A percentile compares a stretch with the other conserved stretches of the same genome.
Conservation (phyloP, 352 stramenopile genomes). For the Pythium myriotylum region DNA sequence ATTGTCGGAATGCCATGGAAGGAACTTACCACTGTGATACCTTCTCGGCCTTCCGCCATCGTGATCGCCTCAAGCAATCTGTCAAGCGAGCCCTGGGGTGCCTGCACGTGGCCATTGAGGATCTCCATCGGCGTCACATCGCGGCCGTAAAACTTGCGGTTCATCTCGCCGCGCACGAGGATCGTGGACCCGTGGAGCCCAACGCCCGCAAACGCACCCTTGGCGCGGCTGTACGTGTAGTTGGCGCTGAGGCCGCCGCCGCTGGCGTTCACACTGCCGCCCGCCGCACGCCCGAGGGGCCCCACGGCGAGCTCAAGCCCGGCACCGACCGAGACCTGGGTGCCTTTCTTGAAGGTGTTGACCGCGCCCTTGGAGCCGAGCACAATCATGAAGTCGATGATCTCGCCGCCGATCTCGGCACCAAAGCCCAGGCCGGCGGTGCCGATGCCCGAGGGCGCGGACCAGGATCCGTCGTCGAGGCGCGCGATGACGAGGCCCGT, state of each 20-base stretch:
- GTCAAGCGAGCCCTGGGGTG: constrained; percentile 31
- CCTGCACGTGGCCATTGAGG: constrained; percentile 70
- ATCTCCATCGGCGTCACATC: constrained; percentile 85
- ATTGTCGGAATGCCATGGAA: not conserved
- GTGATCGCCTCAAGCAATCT: constrained; percentile 21
- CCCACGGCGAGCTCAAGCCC: constrained; percentile 78
- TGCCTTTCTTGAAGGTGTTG: constrained; percentile 84
- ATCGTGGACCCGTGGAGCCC: constrained; percentile 85
- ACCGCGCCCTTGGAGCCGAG: constrained; percentile 71
- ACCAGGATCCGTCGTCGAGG: constrained; percentile 85
- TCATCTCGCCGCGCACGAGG: constrained; percentile 84
- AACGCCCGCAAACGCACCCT: constrained; percentile 78
- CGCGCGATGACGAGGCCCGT: constrained; percentile 81
- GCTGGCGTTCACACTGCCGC: constrained; percentile 77
- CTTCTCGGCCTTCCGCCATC: constrained; percentile 37
- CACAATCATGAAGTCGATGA: constrained; percentile 91
- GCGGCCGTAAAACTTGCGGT: constrained; percentile 81
- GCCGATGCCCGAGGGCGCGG: constrained; percentile 79
- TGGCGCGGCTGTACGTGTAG: constrained; percentile 87
- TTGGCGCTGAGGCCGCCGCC: constrained; percentile 78
- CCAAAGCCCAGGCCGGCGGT: constrained; percentile 82
- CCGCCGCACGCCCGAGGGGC: constrained; percentile 65
- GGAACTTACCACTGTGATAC: constrained; percentile 20
- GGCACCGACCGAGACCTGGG: constrained; percentile 78
- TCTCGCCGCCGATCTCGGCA: constrained; percentile 82